Percentiles rank a stretch among this genome's conserved stretches.
These are phyloP conservation scores for Davidsoniella eucalypti DNA, from an alignment of 2,329 filamentous ascomycete species.

Conservation along the genomic window DNA sequence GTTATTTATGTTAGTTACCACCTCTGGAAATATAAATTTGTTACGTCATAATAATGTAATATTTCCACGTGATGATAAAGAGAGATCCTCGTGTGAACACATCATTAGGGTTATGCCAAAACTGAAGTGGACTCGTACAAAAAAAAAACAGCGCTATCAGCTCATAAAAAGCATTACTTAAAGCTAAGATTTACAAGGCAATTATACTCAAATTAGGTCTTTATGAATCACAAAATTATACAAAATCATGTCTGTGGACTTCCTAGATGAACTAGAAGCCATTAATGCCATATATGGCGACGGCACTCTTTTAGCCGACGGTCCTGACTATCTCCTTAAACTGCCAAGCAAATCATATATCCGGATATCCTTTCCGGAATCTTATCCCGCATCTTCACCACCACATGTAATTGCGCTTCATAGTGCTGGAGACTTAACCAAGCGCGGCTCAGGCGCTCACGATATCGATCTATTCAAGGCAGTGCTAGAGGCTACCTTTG, in stretches of 20 bases:
- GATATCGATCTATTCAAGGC: constrained; percentile 53
- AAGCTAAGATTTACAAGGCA: too few relatives aligned
- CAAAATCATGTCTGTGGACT: constrained; percentile 35
- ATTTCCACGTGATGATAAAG: too few relatives aligned
- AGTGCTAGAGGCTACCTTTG: constrained; percentile 51
- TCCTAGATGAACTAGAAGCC: constrained; percentile 60
- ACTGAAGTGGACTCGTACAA: too few relatives aligned
- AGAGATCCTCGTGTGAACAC: too few relatives aligned
- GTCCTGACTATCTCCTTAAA: constrained; percentile 39
- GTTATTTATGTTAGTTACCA: too few relatives aligned
- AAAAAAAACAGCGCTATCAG: too few relatives aligned
- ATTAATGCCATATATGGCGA: constrained; percentile 74
- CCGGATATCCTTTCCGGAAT: constrained; percentile 48
- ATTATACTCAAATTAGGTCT: too few relatives aligned
- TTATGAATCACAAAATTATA: too few relatives aligned
- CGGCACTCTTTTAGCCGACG: constrained; percentile 35
- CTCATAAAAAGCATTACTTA: too few relatives aligned
- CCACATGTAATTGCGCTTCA: constrained; percentile 65
- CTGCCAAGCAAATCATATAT: constrained; percentile 47
- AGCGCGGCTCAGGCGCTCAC: constrained; percentile 54
- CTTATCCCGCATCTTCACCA: constrained; percentile 55
- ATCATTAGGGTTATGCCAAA: too few relatives aligned
- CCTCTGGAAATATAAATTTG: too few relatives aligned
- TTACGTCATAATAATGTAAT: too few relatives aligned
- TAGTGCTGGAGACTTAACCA: constrained; percentile 51